Evolutionary conservation across 1,284 basidiomycete species (phyloP), one percentile per base, ranked within the genome.

Genomic region (Fistulina hepatica): DNA sequence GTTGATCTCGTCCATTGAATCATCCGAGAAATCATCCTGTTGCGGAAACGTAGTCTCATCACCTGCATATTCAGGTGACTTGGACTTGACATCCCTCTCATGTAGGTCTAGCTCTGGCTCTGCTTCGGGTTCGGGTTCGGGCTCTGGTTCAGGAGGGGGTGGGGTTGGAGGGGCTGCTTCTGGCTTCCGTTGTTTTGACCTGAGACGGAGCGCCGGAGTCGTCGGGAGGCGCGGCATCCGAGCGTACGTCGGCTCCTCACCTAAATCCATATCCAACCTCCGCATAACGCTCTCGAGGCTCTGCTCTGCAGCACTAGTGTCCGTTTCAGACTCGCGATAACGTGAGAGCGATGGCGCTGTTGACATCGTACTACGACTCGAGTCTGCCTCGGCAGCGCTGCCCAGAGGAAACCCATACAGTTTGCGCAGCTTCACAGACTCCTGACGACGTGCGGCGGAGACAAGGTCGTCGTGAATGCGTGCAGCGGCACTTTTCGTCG

Each of bases 311-410:
- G 58, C 61, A 37, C 62, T 69, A 24, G 56, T 65, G 26, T 73
- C 69, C 5, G 61, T 56, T 24, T 59, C 59, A 6, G 53, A 57
- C 6, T 62, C 62, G 21, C 55, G 63, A 48, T 82, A 81, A 10
- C 69, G 63, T 11, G 76, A 73, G 9, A 83, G 59, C 1, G 78
- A 81, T 15, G 80, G 81, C 3, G 77, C 76, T 1, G 75, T 73
- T 0, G 71, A 65, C 42, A 78, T 64, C 8, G 72, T 72, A 55
- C 76, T 81, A 61, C 76, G 67, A 39, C 72, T 81, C 12, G 76
- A n/a, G n/a, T n/a, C n/a, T n/a, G n/a, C 71, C 40, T 78, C 64
- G 16, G 51, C 52, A 21, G 49, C 48, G 36, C 52, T 51, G 38
- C 44, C 37, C 24, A 44, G 28, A 12, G 17, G 21, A 34, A 53